Evolutionary conservation across 495 filamentous ascomycete genomes (phyloP), one percentile per base, ranked within the genome.

Genomic region (Lasiosphaeris hirsuta): DNA sequence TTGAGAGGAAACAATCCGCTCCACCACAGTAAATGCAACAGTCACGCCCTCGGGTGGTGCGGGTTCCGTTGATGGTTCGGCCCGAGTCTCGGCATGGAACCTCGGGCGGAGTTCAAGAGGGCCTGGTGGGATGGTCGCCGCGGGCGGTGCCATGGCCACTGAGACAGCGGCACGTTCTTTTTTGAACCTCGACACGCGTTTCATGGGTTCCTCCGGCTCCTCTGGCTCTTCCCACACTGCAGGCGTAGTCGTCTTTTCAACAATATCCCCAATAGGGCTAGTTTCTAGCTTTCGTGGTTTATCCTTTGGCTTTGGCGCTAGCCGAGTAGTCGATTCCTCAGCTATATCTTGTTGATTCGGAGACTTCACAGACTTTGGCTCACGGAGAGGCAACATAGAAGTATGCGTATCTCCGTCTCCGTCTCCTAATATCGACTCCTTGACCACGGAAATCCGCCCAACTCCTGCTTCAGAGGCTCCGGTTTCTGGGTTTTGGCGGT

Each of bases 341-440:
- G 85, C 81, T 57, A 96, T 87, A 64, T 96, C 88, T 42, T 96
- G 79, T 18, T 84, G 79, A 19, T 84, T 65, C 3, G 91, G 86
- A 69, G 96, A 96, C 49, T 81, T 75, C 7, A 95, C 90, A 23
- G 83, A 83, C 72, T 92, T 96, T 76, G 88, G 90, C 44, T 58
- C 51, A 49, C 30, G 30, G 14, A 39, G 49, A 17, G 33, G 14
- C n/a, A 10, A 19, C 10, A 34, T 51, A 4, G 51, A 14, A 30
- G 55, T 13, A n/a, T n/a, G n/a, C n/a, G n/a, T n/a, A 4, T 10
- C 10, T 18, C 52, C 13, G 17, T 47, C 15, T 18, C 56, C 0
- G 3, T 45, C 34, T 6, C 48, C 9, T 7, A 51, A 6, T 9
- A 40, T 49, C 36, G 54, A 34, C 6, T 62, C 59, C 10, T 36